Evolutionary conservation across 495 filamentous ascomycete species (phyloP), one percentile per base, ranked within the genome.

Genomic region (Neurospora pannonica): DNA sequence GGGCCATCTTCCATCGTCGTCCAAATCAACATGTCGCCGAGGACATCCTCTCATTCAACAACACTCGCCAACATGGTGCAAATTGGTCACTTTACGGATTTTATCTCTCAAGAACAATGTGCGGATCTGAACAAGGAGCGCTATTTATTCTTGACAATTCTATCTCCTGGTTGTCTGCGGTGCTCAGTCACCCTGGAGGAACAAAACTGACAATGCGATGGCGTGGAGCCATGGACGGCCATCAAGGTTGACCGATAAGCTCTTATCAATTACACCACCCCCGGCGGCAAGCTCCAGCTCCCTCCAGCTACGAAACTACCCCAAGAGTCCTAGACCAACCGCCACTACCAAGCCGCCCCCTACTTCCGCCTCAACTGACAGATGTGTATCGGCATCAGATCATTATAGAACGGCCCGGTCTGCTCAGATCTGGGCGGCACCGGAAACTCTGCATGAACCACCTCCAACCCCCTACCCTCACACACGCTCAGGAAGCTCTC

Each of bases 351-450:
- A 54, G 2, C n/a, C n/a, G 1, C n/a, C 9, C 8, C 28, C 13
- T 62, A 28, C 43, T 17, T 75, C 13, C 60, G 60, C 17, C 15
- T 76, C 76, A 86, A 75, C 74, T 77, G 77, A 74, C 83, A 85
- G 70, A 85, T 82, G 71, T 81, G 80, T 72, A 87, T 85, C 11
- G 85, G 82, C 24, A 81, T 81, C 71, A 78, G 24, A 72, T 83
- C 81, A 71, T 76, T 81, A 77, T 88, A 86, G 71, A 88, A 88
- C 8, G 87, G 87, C 36, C 87, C 86, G 34, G 73, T 74, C 74
- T 88, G 85, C 73, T 82, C 79, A 10, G 72, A 73, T 70, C 77
- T 77, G 19, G 74, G 54, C 36, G 79, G 75, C 46, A 85, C 79
- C 10, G 79, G 74, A 72, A 84, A 85, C 21, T 77, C 42, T 36